These are phyloP conservation scores for Globisporangium paroecandrum DNA, from an alignment of 352 stramenopile species.

Conservation along the genomic window DNA sequence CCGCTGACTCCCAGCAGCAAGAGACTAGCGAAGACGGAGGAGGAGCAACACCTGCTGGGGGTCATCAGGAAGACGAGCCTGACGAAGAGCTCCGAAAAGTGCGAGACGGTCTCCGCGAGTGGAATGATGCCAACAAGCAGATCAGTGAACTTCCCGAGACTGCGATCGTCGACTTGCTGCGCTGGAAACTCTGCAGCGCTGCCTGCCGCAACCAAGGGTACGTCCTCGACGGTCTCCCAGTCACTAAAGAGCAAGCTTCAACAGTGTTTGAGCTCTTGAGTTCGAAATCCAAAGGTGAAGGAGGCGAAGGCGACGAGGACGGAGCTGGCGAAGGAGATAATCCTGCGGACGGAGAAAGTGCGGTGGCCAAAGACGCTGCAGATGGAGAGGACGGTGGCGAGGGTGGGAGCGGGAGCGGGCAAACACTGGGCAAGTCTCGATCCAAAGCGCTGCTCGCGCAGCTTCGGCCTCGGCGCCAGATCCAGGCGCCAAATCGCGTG, in stretches of 20 bases:
- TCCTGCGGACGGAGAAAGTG: conserved; percentile 14
- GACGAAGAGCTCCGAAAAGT: conserved; percentile 42
- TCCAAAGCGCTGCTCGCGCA: conserved; percentile 39
- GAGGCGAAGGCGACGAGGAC: conserved; percentile 16
- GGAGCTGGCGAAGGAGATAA: conserved; percentile 15
- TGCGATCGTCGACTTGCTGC: conserved; percentile 43
- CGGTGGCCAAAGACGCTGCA: conserved; percentile 17
- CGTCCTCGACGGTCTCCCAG: conserved; percentile 68
- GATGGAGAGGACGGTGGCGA: conserved; percentile 19
- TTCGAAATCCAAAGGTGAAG: neutral
- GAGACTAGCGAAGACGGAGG: conserved; percentile 9
- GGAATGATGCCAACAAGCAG: conserved; percentile 21
- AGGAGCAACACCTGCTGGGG: neutral
- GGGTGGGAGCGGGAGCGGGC: conserved; percentile 13
- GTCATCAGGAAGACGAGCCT: neutral
- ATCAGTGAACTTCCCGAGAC: conserved; percentile 31
- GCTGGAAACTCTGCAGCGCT: conserved; percentile 60
- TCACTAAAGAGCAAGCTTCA: conserved; percentile 40
- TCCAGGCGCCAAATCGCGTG: conserved; percentile 66
- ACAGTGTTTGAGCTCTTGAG: conserved; percentile 37
- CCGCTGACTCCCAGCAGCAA: conserved; percentile 19
- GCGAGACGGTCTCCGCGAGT: conserved; percentile 35
- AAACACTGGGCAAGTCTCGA: conserved; percentile 27
- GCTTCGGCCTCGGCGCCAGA: conserved; percentile 33
- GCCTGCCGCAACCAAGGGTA: conserved; percentile 80